Base-by-base conservation (phyloP, 192 early-diverging fungal genomes). In the Powellomyces hirtus region DNA sequence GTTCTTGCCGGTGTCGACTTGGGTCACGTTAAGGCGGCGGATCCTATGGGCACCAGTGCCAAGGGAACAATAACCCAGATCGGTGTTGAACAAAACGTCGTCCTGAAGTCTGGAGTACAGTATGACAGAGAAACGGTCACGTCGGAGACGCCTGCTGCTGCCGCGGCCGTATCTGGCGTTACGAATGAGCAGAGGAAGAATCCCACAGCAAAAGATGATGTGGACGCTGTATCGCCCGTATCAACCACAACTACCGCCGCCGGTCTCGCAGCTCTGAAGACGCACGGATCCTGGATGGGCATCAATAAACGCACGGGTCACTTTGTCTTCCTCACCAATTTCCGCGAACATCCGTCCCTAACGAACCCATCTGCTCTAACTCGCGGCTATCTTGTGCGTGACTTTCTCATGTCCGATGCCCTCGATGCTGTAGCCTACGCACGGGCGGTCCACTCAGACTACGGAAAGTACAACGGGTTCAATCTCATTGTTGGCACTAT, bases 241-340 rank as follows among this genome's bases (percentile, higher is more conserved):
- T 5, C 38, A 62, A n/a, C 27, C 0, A 0, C 56, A 70, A 7
- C 60, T 24, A 1, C 24, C 0, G 18, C 52, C 8, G 31, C 16
- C 11, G 1, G 8, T 0, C 1, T 20, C 18, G 18, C 40, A 8
- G 18, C 40, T 13, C 24, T 50, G 1, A 20, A 45, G 5, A 14
- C 24, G 11, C 53, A 66, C 24, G 79, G 79, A 3, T 70, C 79
- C 0, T 81, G 79, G 79, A 38, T 78, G 50, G 76, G 73, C 18
- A 49, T 76, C 30, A 62, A 61, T 29, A 66, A 57, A 14, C 13
- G 16, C 4, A 70, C 33, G 31, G 73, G 69, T 18, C 51, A 53
- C 2, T 75, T 78, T 31, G 70, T 71, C 16, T 76, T 78, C 55
- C 31, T 81, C 37, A 81, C 79, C 4, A 81, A 81, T 50, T 64